phyloP scores from a whole-genome alignment of 345 rosid genomes.

The Linum tenue region DNA sequence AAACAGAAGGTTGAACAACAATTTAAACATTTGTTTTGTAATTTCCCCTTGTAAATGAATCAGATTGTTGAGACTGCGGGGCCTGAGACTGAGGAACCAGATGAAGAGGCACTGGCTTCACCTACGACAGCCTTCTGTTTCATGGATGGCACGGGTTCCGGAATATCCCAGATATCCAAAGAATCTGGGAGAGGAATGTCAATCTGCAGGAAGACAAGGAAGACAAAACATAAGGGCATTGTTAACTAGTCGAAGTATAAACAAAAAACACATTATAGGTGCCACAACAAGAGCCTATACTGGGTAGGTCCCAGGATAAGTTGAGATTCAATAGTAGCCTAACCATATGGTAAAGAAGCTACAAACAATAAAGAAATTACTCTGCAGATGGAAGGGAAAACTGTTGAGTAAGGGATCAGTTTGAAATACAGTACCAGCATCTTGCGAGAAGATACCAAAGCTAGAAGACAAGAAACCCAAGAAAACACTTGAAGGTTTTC shows the following conservation, averaged over 20 bases:
- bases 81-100: slow-evolving; percentile 26
- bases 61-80: slow-evolving; percentile 18
- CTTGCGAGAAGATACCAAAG: too few relatives aligned
- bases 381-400: too few relatives aligned
- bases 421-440: too few relatives aligned
- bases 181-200: slow-evolving; percentile 60
- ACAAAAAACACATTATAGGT: background rate
- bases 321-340: background rate
- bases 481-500: too few relatives aligned
- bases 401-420: too few relatives aligned
- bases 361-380: too few relatives aligned
- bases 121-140: slow-evolving; percentile 44
- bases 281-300: background rate
- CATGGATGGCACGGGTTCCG: slow-evolving; percentile 34
- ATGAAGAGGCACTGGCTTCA: slow-evolving; percentile 44
- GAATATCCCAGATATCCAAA: slow-evolving; percentile 78
- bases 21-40: background rate
- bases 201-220: slow-evolving; percentile 29
- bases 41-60: background rate
- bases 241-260: background rate
- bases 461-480: too few relatives aligned
- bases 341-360: background rate
- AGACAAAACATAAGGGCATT: background rate
- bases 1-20: background rate
- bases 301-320: background rate